phyloP scores from a whole-genome alignment of 176 grass and related monocot genomes.

The Aegilops longissima region DNA sequence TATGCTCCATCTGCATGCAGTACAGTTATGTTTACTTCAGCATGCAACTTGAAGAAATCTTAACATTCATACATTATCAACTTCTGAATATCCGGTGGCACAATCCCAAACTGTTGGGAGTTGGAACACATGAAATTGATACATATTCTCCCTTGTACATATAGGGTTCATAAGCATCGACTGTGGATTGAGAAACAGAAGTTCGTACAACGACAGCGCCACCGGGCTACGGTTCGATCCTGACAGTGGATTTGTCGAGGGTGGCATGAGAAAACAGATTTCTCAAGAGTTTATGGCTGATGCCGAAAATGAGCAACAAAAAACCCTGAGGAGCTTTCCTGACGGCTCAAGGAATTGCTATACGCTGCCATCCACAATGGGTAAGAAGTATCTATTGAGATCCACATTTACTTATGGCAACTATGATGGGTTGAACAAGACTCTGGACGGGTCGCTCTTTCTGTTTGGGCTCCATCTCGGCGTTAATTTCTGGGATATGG shows the following conservation, averaged over 20 bases:
- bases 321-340: constrained; percentile 6
- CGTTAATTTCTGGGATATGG: background rate
- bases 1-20: too few species aligned
- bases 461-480: constrained; percentile 1
- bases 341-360: background rate
- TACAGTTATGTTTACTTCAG: too few species aligned
- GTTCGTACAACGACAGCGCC: too few species aligned
- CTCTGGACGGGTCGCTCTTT: background rate
- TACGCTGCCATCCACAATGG: background rate
- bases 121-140: too few species aligned
- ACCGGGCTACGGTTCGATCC: too few species aligned
- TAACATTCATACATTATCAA: too few species aligned
- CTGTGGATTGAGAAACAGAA: too few species aligned
- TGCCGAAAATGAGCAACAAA: background rate
- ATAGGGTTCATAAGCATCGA: too few species aligned
- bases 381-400: constrained; percentile 3
- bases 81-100: background rate
- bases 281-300: background rate
- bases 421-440: background rate
- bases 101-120: too few species aligned
- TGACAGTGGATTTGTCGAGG: background rate
- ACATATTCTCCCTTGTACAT: too few species aligned
- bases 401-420: background rate
- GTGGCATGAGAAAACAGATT: background rate
- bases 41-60: too few species aligned